Conservation (phyloP, 1,139 yeast genomes). For the Yamadazyma siamensis region DNA sequence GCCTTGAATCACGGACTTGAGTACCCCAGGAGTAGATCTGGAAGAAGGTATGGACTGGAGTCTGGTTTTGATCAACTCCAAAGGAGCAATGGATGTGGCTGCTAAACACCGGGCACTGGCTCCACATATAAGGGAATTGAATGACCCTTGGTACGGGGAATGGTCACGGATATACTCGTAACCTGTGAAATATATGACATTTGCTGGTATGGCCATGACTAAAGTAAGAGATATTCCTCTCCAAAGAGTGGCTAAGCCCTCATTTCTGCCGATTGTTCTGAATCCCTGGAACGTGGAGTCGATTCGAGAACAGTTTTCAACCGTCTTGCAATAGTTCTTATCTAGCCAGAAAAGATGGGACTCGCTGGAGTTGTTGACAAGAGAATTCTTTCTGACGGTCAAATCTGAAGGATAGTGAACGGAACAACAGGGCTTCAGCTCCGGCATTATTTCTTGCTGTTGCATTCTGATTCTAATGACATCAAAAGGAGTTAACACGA, state of each 20-base stretch:
- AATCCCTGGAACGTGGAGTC: constrained; percentile 75
- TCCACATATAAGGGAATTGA: constrained; percentile 86
- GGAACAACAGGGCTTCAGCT: constrained; percentile 26
- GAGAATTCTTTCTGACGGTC: constrained; percentile 1
- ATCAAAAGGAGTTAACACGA: constrained; percentile 89
- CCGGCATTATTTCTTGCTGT: constrained; percentile 70
- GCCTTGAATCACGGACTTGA: constrained; percentile 53
- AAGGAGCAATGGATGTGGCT: constrained; percentile 82
- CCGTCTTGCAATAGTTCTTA: constrained; percentile 33
- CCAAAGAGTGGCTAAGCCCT: constrained; percentile 81
- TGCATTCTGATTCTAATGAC: constrained; percentile 89
- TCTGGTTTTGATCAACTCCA: constrained; percentile 84
- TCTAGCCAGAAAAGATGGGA: constrained; percentile 38
- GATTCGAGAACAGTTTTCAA: constrained; percentile 32
- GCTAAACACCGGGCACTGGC: constrained; percentile 79
- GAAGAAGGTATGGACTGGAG: constrained; percentile 75
- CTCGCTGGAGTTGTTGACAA: constrained; percentile 12
- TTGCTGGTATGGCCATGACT: constrained; percentile 89
- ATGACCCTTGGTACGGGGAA: constrained; percentile 53
- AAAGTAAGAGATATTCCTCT: constrained; percentile 82
- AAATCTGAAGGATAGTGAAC: constrained; percentile 4
- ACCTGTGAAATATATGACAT: constrained; percentile 90
- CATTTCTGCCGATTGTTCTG: constrained; percentile 57
- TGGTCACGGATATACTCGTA: constrained; percentile 81
- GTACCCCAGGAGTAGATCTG: constrained; percentile 30